phyloP scores from a whole-genome alignment of 164 flowering plant genomes.

The Paratinospora sagittata region DNA sequence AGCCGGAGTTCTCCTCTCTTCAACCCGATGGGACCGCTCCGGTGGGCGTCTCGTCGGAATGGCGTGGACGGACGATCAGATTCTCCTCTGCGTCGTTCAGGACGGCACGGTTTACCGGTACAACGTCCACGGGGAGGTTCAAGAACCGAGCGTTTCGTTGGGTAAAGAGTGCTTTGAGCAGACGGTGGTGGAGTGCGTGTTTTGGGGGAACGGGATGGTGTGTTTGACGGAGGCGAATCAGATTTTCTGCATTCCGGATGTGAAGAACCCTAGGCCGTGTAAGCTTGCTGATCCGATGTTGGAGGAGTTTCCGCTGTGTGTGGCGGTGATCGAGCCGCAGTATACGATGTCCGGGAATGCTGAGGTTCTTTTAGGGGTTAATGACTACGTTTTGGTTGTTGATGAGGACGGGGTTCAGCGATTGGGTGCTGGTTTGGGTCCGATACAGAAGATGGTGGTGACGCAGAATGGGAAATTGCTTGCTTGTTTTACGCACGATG shows the following conservation, averaged over 20 bases:
- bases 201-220: conserved; percentile 89
- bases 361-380: conserved; percentile 73
- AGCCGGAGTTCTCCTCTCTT: conserved; percentile 64
- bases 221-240: conserved; percentile 63
- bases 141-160: conserved; percentile 51
- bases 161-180: conserved; percentile 75
- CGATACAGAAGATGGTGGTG: conserved; percentile 80
- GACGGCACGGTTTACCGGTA: conserved; percentile 77
- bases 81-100: conserved; percentile 70
- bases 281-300: conserved; percentile 57
- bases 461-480: conserved; percentile 67
- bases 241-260: conserved; percentile 68
- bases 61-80: conserved; percentile 86
- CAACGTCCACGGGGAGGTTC: conserved; percentile 55
- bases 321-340: conserved; percentile 91
- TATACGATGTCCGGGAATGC: conserved; percentile 86
- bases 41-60: conserved; percentile 81
- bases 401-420: conserved; percentile 64
- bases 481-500: conserved; percentile 83
- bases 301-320: conserved; percentile 61
- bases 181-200: conserved; percentile 82
- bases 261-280: conserved; percentile 48
- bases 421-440: conserved; percentile 57
- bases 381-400: conserved; percentile 50
- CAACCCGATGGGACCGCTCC: conserved; percentile 77